A percentile compares a stretch with the other conserved stretches of the same genome.
Conservation (phyloP, 2,329 filamentous ascomycete genomes). For the Amauroascus verrucosus region DNA sequence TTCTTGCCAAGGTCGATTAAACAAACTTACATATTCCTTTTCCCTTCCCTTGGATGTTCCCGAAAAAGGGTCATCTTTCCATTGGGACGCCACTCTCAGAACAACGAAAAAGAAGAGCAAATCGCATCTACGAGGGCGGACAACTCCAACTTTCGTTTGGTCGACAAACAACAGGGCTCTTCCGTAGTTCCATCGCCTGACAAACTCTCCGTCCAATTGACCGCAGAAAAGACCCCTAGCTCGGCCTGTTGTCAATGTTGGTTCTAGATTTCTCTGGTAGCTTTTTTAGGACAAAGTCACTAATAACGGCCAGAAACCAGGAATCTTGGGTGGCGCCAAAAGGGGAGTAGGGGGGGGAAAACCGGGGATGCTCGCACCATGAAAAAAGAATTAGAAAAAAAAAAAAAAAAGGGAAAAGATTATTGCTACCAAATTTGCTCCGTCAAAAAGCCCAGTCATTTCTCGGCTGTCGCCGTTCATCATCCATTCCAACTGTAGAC, state of each 20-base stretch:
- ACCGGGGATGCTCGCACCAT: no score
- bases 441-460: no score
- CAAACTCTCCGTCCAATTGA: not conserved
- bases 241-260: not conserved
- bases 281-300: not conserved
- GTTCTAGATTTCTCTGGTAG: not conserved
- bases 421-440: no score
- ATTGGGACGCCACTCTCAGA: not conserved
- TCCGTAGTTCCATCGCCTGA: not conserved
- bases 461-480: no score
- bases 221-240: not conserved
- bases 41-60: no score
- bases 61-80: not conserved
- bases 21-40: no score
- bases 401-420: no score
- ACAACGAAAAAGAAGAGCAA: constrained; percentile 7
- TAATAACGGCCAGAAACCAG: not conserved
- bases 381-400: not conserved
- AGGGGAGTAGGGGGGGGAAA: no score
- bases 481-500: no score
- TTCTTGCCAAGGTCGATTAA: constrained; percentile 1
- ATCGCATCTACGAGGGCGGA: not conserved
- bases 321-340: not conserved
- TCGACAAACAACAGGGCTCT: not conserved
- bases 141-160: not conserved